phyloP scores from a whole-genome alignment of 768 basidiomycete species.

The Cystofilobasidium capitatum region DNA sequence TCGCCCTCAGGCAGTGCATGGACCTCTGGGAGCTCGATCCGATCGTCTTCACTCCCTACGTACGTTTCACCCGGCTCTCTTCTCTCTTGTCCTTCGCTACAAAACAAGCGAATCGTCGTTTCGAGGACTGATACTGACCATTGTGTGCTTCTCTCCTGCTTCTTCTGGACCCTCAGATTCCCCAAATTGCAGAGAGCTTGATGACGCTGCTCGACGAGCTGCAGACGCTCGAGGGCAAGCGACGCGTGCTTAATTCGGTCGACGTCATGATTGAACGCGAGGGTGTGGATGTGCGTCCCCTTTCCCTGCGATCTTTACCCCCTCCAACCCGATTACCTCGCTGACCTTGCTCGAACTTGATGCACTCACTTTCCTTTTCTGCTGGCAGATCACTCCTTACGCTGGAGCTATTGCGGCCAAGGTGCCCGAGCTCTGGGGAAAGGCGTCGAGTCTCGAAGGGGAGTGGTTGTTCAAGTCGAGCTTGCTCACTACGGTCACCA shows the following conservation, averaged over 20 bases:
- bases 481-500: constrained; percentile 12
- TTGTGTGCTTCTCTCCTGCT: background rate
- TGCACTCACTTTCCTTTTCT: background rate
- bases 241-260: constrained; percentile 8
- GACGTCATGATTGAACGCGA: constrained; percentile 26
- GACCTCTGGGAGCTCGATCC: constrained; percentile 27
- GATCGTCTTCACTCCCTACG: constrained; percentile 11
- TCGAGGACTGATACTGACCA: too few relatives aligned
- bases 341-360: background rate
- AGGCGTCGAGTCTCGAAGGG: constrained; percentile 13
- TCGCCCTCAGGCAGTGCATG: constrained; percentile 16
- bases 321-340: background rate
- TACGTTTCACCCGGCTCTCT: background rate
- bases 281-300: constrained; percentile 11
- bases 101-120: background rate
- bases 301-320: background rate
- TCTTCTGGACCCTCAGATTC: background rate
- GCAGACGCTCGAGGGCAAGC: constrained; percentile 22
- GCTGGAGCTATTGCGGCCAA: constrained; percentile 3
- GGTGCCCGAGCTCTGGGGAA: constrained; percentile 20
- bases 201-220: constrained; percentile 20
- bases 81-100: background rate
- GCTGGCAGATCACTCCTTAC: constrained; percentile 19
- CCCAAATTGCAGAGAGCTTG: constrained; percentile 12
- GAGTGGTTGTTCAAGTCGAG: constrained; percentile 25